Evolutionary conservation across 2,329 filamentous ascomycete species (phyloP), one percentile per base, ranked within the genome.

Genomic region (Colletotrichum eremochloae): DNA sequence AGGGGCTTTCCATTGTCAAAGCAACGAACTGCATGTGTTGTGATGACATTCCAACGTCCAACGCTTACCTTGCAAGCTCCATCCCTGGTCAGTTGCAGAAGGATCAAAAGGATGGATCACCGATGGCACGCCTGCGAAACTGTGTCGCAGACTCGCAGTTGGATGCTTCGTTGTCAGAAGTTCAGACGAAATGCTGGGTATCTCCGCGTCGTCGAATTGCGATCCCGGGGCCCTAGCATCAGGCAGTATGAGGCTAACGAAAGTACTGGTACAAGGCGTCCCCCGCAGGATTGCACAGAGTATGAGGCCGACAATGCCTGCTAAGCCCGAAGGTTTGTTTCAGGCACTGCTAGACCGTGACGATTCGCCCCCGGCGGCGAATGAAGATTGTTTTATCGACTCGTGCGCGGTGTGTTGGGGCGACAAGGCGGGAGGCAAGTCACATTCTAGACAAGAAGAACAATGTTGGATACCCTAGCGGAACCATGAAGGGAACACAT

Each of bases 301-400:
- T 36, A 31, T 33, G 52, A 48, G 44, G 38, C 48, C 46, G 24
- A 58, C 36, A 46, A 44, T 70, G 66, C 55, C 66, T 72, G 66
- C 40, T 61, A 42, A 61, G 60, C 55, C 70, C 55, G 46, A 72
- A 72, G 67, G 70, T 70, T 72, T 72, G 67, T 72, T 72, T 72
- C 70, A 72, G 56, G 66, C 61, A 33, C 61, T 48, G 40, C 60
- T 62, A 65, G 65, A 29, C 66, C 60, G 53, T 72, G 55, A 70
- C 55, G 40, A 50, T 44, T 42, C 55, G 33, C 55, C 20, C 60
- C 58, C 29, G 38, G 24, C 48, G 31, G 57, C 24, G 31, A 65
- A 38, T 60, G 61, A 61, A 60, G 70, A 29, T 72, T 60, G 20
- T 31, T 48, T 48, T 44, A 44, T 61, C 60, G 60, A 61, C 53